Base-by-base conservation (phyloP, 768 basidiomycete species). In the Kwoniella sp. region DNA sequence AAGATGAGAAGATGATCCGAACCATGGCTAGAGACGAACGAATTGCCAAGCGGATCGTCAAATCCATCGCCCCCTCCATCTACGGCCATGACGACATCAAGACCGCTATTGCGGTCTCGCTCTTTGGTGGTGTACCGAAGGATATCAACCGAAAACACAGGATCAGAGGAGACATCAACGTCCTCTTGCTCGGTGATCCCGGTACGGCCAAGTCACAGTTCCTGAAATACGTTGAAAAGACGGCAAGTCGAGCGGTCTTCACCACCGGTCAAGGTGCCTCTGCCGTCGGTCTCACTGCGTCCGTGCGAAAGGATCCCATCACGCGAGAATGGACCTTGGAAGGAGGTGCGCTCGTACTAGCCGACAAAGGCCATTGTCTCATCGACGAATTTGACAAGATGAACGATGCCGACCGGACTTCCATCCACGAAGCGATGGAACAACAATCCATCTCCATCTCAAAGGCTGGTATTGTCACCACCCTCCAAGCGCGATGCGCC, bases 371-470 rank as follows among this genome's bases (percentile, higher is more conserved):
- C 13, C 91, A 90, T 26, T 98, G 96, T 76, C 83, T 98, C 37
- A 99, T 99, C 70, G 96, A 99, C 81, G 96, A 98, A 80, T 98
- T 99, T 79, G 96, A 99, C 83, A 99, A 99, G 84, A 99, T 99
- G 96, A 98, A 98, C 81, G 96, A 98, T 73, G 86, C 91, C 17
- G 95, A 99, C 79, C 85, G 95, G 71, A 98, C 94, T 17, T 96
- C 93, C 3, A 98, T 99, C 73, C 96, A 98, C 83, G 96, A 99
- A 80, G 96, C 96, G 1, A 99, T 99, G 96, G 96, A 99, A 78
- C 96, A 99, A 81, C 96, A 98, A 79, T 90, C 92, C 13, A 99
- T 99, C 69, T 98, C 96, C 3, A 98, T 99, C 73, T 92, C 95
- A 24, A 99, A 99, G 78, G 96, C 96, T 17, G 96, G 96, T 47